Base-by-base conservation (phyloP, 164 flowering plant genomes). In the Macadamia tetraphylla region DNA sequence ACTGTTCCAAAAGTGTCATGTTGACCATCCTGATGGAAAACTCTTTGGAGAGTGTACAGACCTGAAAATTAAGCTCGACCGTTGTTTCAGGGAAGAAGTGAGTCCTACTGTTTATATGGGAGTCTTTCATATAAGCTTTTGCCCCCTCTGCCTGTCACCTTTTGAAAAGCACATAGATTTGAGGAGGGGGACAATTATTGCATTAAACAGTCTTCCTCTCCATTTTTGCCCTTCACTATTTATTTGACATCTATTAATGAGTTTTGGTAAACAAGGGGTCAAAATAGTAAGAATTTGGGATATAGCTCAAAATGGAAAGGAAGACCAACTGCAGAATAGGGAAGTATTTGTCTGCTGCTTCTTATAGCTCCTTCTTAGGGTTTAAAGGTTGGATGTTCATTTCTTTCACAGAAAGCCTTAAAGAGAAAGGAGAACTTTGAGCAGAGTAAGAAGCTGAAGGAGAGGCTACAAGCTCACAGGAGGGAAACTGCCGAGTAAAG, bases 351-450 rank as follows among this genome's bases (percentile, higher is more conserved):
- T 6, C 10, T 35, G 29, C 23, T 17, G 29, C 46, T 29, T 10
- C 6, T 51, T 46, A 35, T 49, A 1, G 14, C 29, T 8, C 48
- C 57, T 64, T 63, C 17, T 1, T 61, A 35, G 40, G 40, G 40
- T 35, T 35, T 35, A 35, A 35, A 35, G 40, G 40, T 2, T 35
- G 40, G 40, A 59, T 23, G 29, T 64, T 63, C 17, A 17, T 18
- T 51, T 29, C 42, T 65, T 58, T 15, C 58, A 51, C 85, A 90
- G 98, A 92, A 91, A 88, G 96, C 93, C 57, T 15, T 87, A 75
- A 95, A 91, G 81, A 78, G 96, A 60, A 95, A 91, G 78, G 93
- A 87, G 10, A 95, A 92, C 78, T 89, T 92, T 69, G 99, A 95
- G 75, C 75, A 89, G 84, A 90, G 98, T 69, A 92, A 90, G 76